These are phyloP conservation scores for Linaria vulgaris DNA, from an alignment of 257 asterid species.

Conservation along the genomic window DNA sequence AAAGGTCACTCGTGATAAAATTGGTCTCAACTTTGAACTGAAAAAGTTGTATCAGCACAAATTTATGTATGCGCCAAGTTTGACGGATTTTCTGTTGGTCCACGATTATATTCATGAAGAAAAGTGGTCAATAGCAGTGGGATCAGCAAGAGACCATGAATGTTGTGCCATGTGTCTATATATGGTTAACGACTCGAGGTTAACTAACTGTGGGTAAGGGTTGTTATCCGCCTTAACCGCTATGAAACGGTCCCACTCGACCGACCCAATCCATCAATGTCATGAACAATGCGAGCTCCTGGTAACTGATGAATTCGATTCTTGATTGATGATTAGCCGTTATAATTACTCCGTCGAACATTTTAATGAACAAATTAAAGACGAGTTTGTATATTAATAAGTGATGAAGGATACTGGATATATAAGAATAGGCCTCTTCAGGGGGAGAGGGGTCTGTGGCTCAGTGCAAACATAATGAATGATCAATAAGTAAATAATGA, in stretches of 20 bases:
- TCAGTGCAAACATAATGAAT: too few relatives aligned
- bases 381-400: too few relatives aligned
- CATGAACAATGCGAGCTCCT: too few relatives aligned
- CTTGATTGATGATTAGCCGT: background rate
- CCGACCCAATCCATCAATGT: background rate
- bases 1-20: too few relatives aligned
- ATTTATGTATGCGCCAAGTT: conserved; percentile 24
- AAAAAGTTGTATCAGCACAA: background rate
- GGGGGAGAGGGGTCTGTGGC: too few relatives aligned
- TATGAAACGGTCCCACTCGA: conserved; percentile 4
- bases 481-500: too few relatives aligned
- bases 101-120: conserved; percentile 9
- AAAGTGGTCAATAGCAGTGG: conserved; percentile 31
- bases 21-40: too few relatives aligned
- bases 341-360: background rate
- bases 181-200: background rate
- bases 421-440: too few relatives aligned
- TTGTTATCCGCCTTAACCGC: background rate
- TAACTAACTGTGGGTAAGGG: background rate
- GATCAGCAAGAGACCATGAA: conserved; percentile 24
- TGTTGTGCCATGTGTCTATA: conserved; percentile 9
- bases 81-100: conserved; percentile 21
- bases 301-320: background rate
- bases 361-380: too few relatives aligned
- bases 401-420: too few relatives aligned